Evolutionary conservation across 2,329 filamentous ascomycete species (phyloP), one percentile per base, ranked within the genome.

Genomic region (Aspergillus pseudonomiae): DNA sequence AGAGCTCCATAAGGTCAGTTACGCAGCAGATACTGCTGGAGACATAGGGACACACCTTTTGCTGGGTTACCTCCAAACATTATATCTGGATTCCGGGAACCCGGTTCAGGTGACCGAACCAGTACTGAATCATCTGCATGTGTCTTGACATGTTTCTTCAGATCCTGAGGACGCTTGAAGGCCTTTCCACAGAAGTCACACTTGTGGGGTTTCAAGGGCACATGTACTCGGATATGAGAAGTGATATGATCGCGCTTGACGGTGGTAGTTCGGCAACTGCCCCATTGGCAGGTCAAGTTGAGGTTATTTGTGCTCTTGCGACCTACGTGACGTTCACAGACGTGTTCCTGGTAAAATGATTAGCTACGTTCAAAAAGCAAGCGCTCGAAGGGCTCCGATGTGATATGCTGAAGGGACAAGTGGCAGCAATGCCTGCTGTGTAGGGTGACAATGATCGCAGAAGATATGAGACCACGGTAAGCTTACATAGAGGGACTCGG

Each of bases 101-200:
- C 84, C 30, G 87, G 85, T 71, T 88, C 86, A 4, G 88, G 88
- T 52, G 87, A 89, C 71, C 86, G 84, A 65, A 88, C 83, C 66
- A 88, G 83, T 46, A 96, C 92, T 48, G 93, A 96, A 80, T 97
- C 94, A 75, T 98, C 94, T 72, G 94, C 94, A 77, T 98, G 94
- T 5, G 94, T 98, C 89, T 98, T 99, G 80, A 98, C 93, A 78
- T 99, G 95, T 84, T 99, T 99, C 88, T 99, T 98, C 73, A 99
- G 80, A 83, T 99, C 95, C 82, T 99, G 95, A 2, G 95, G 95
- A 39, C 95, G 91, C 88, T 99, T 99, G 86, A 99, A 99, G 1
- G 94, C 94, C 84, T 99, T 99, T 77, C 93, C 93, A 77, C 95
- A 99, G 81, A 97, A 96, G 77, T 97, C 94, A 80, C 95, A 99